Conservation (phyloP, 2,329 filamentous ascomycete genomes). For the Hypoxylon sp. region DNA sequence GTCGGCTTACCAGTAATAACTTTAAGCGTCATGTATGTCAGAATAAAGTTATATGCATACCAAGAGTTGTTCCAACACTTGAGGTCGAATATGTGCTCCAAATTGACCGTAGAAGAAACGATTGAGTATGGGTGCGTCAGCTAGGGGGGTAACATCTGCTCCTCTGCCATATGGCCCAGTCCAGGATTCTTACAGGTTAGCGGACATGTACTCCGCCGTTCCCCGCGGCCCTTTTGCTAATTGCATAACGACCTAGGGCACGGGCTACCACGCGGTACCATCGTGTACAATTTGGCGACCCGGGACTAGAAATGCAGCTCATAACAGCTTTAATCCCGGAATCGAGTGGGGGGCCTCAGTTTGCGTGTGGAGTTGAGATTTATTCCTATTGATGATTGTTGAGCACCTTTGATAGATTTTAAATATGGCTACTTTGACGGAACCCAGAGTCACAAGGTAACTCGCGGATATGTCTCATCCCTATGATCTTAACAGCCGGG, state of each 20-base stretch:
- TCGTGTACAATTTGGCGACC: conserved; percentile 18
- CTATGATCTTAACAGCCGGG: too few species aligned
- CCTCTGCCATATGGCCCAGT: conserved; percentile 10
- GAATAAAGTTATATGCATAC: conserved; percentile 23
- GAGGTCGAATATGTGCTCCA: too few species aligned
- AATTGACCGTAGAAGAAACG: conserved; percentile 9
- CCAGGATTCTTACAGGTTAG: conserved; percentile 23
- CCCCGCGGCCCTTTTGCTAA: conserved; percentile 34
- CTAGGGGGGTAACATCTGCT: conserved; percentile 27
- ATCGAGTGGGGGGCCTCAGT: too few species aligned
- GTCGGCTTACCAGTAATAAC: conserved; percentile 26
- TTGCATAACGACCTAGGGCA: conserved; percentile 15
- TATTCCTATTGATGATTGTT: too few species aligned
- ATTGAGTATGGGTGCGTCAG: too few species aligned
- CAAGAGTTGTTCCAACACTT: too few species aligned
- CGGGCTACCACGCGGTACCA: conserved; percentile 12
- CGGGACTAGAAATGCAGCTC: conserved; percentile 1
- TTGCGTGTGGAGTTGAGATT: too few species aligned
- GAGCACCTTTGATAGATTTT: too few species aligned
- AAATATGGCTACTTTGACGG: too few species aligned
- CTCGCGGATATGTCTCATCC: too few species aligned
- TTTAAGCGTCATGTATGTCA: conserved; percentile 40
- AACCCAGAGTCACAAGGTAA: too few species aligned
- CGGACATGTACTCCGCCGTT: conserved; percentile 35
- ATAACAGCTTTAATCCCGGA: conserved; percentile 15